A percentile compares a stretch with the other conserved stretches of the same genome.
phyloP scores from a whole-genome alignment of 23 red algal species.

The Gracilaria domingensis region DNA sequence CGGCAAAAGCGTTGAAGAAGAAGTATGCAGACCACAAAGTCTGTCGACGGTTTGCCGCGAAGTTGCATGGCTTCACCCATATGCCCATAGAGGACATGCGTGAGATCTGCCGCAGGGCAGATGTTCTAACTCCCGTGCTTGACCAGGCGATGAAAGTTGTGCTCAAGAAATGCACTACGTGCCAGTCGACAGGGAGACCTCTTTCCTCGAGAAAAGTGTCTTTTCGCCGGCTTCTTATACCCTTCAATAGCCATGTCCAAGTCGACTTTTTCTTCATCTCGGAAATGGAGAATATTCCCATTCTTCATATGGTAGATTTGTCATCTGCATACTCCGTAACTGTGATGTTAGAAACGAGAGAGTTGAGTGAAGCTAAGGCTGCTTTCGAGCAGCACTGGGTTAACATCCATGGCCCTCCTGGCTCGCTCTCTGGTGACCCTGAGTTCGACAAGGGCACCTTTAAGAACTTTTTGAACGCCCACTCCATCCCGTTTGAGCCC shows the following conservation, averaged over 20 bases:
- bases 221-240: constrained; percentile 19
- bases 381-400: too few relatives aligned
- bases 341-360: too few relatives aligned
- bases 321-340: constrained; percentile 11
- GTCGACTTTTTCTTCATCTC: constrained; percentile 37
- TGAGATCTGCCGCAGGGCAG: constrained; percentile 7
- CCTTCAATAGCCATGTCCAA: too few relatives aligned
- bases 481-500: constrained; percentile 32
- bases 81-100: constrained; percentile 24
- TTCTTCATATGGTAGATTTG: constrained; percentile 46
- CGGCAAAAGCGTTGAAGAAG: not conserved
- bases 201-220: constrained; percentile 15
- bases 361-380: too few relatives aligned
- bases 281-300: too few relatives aligned
- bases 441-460: too few relatives aligned
- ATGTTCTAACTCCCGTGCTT: constrained; percentile 18
- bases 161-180: not conserved
- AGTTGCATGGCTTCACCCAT: constrained; percentile 47
- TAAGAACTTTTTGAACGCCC: not conserved
- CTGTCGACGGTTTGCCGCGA: not conserved
- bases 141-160: not conserved
- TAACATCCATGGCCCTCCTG: too few relatives aligned
- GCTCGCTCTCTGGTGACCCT: too few relatives aligned
- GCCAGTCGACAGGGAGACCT: constrained; percentile 17
- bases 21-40: constrained; percentile 16